A percentile compares a stretch with the other conserved stretches of the same genome.
These are phyloP conservation scores for Fagopyrum esculentum DNA, from an alignment of 148 eudicot species.

Conservation along the genomic window DNA sequence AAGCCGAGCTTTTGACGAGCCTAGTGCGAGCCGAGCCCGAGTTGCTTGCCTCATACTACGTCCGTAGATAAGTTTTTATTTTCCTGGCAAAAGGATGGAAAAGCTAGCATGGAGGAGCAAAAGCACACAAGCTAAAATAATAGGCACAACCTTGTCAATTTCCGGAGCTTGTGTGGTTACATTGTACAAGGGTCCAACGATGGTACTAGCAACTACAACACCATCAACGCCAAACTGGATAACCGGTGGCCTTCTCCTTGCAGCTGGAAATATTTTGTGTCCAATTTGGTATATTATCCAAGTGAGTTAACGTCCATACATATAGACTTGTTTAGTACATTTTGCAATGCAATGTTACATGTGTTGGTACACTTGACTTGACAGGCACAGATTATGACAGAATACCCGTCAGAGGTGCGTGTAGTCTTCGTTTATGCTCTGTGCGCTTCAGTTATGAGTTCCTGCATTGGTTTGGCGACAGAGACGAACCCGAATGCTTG, in stretches of 20 bases:
- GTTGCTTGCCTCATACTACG: too few relatives aligned
- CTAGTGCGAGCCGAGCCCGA: too few relatives aligned
- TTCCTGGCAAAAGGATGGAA: constrained; percentile 40
- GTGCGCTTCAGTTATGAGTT: not conserved
- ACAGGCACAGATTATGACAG: not conserved
- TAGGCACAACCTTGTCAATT: constrained; percentile 50
- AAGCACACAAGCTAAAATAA: constrained; percentile 43
- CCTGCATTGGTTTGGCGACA: not conserved
- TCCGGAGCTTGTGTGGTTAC: constrained; percentile 47
- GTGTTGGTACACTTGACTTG: not conserved
- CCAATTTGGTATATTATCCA: constrained; percentile 40
- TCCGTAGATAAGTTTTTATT: not conserved
- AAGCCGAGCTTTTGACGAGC: too few relatives aligned
- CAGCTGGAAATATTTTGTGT: constrained; percentile 25
- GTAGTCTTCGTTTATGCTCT: not conserved
- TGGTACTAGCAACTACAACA: constrained; percentile 14
- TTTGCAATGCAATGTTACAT: not conserved
- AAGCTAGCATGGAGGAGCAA: constrained; percentile 30
- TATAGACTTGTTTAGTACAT: not conserved
- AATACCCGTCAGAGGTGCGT: not conserved
- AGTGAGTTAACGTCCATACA: constrained; percentile 16
- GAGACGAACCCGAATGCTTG: not conserved
- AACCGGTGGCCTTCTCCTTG: constrained; percentile 32
- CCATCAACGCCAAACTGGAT: constrained; percentile 29
- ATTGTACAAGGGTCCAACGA: constrained; percentile 32